These are phyloP conservation scores for Populus tomentosa DNA, from an alignment of 441 rosid species.

Conservation along the genomic window DNA sequence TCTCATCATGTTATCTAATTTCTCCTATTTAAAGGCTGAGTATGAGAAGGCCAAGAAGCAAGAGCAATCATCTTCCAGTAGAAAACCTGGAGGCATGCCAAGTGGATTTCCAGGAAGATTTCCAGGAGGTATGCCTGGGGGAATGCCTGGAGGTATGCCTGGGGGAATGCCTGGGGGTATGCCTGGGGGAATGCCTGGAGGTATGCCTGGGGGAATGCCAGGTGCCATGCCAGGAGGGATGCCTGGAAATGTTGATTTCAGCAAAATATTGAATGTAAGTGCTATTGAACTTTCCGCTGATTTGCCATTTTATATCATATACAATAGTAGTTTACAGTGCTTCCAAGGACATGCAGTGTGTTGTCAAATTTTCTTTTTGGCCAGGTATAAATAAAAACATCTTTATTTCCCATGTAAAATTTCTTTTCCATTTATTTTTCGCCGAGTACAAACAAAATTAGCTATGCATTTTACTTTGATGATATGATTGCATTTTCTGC, in stretches of 20 bases:
- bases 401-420: background rate
- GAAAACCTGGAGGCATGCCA: slow-evolving; percentile 54
- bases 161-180: slow-evolving; percentile 63
- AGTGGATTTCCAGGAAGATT: slow-evolving; percentile 52
- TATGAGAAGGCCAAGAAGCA: slow-evolving; percentile 91
- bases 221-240: slow-evolving; percentile 72
- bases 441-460: background rate
- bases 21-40: slow-evolving; percentile 57
- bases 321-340: slow-evolving; percentile 24
- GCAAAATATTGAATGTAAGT: slow-evolving; percentile 83
- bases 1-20: background rate
- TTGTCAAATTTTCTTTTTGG: background rate
- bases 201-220: slow-evolving; percentile 37
- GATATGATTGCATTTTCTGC: background rate
- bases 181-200: slow-evolving; percentile 36
- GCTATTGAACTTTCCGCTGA: background rate
- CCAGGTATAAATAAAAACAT: too few species aligned
- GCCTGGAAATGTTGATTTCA: slow-evolving; percentile 88
- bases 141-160: slow-evolving; percentile 42
- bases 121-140: slow-evolving; percentile 35
- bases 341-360: slow-evolving; percentile 35
- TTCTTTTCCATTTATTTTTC: slow-evolving; percentile 23
- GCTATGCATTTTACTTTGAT: background rate
- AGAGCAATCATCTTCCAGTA: slow-evolving; percentile 81
- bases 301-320: background rate